These are phyloP conservation scores for Phaffia australis DNA, from an alignment of 768 basidiomycete genomes.

Conservation along the genomic window DNA sequence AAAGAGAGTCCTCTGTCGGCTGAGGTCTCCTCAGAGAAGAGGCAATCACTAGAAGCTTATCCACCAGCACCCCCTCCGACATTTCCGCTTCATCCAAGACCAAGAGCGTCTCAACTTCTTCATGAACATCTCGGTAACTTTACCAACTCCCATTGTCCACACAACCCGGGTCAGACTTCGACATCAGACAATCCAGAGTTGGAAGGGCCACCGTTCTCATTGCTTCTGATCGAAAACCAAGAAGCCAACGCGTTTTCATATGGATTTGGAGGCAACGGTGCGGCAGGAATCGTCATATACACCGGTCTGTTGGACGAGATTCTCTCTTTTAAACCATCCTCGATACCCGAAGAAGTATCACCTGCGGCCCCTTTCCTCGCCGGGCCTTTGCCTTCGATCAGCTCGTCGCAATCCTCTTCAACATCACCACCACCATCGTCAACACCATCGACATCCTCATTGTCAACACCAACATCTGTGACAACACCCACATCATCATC, in stretches of 20 bases:
- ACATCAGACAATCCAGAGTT: constrained; percentile 41
- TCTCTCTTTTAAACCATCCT: constrained; percentile 39
- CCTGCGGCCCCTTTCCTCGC: background rate
- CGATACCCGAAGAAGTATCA: constrained; percentile 11
- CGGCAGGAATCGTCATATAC: constrained; percentile 87
- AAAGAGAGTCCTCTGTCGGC: constrained; percentile 47
- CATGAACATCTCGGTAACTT: constrained; percentile 38
- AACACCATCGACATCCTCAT: constrained; percentile 45
- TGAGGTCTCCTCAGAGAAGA: constrained; percentile 43
- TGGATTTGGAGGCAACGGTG: constrained; percentile 76
- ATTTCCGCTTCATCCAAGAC: constrained; percentile 72
- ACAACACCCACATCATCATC: constrained; percentile 15
- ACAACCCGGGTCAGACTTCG: constrained; percentile 40
- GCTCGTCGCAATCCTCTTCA: constrained; percentile 24
- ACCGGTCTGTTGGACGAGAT: constrained; percentile 87
- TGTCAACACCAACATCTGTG: constrained; percentile 31
- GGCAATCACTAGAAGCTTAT: constrained; percentile 12
- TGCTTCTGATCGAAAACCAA: constrained; percentile 78
- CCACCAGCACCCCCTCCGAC: constrained; percentile 17
- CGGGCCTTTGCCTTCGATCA: constrained; percentile 27
- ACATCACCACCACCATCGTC: constrained; percentile 34
- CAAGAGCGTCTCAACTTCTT: constrained; percentile 62
- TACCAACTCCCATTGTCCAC: constrained; percentile 35
- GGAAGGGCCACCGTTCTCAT: constrained; percentile 75
- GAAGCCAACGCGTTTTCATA: constrained; percentile 90